A percentile compares a stretch with the other conserved stretches of the same genome.
These are phyloP conservation scores for Angomonas ambiguus DNA, from an alignment of 208 protist genomes.

Conservation along the genomic window DNA sequence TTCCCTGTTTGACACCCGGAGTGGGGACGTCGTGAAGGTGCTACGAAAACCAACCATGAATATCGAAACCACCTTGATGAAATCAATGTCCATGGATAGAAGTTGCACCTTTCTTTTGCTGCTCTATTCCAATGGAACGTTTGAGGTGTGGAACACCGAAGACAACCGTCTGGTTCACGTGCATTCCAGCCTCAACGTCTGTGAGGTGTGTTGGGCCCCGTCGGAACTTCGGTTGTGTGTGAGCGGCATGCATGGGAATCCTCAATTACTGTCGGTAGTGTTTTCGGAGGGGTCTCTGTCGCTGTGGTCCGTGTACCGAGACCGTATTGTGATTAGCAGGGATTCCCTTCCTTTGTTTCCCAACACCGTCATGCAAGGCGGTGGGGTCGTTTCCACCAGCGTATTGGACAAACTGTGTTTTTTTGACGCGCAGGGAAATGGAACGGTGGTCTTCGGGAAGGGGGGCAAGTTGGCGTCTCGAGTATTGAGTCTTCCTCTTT, in stretches of 20 bases:
- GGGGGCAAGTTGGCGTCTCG: slow-evolving; percentile 23
- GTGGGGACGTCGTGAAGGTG: slow-evolving; percentile 58
- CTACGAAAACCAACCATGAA: slow-evolving; percentile 49
- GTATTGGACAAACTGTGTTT: slow-evolving; percentile 35
- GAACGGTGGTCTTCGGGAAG: slow-evolving; percentile 25
- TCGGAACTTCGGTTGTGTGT: slow-evolving; percentile 41
- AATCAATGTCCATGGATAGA: slow-evolving; percentile 53
- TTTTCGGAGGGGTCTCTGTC: slow-evolving; percentile 70
- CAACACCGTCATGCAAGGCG: slow-evolving; percentile 19
- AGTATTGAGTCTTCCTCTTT: slow-evolving; percentile 28
- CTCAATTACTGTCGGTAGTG: slow-evolving; percentile 66
- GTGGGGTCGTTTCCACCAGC: slow-evolving; percentile 30
- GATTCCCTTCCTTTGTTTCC: slow-evolving; percentile 48
- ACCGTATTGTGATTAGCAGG: slow-evolving; percentile 64
- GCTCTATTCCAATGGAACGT: slow-evolving; percentile 66
- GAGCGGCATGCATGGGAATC: slow-evolving; percentile 49
- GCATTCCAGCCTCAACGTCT: slow-evolving; percentile 65
- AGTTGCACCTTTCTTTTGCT: slow-evolving; percentile 57
- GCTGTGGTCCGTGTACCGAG: slow-evolving; percentile 76
- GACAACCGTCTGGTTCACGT: slow-evolving; percentile 60
- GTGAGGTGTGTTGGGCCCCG: slow-evolving; percentile 74
- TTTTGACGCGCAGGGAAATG: slow-evolving; percentile 42
- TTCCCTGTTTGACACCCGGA: slow-evolving; percentile 67
- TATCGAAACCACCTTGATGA: slow-evolving; percentile 25
- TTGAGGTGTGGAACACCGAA: slow-evolving; percentile 79